Evolutionary conservation across 495 filamentous ascomycete genomes (phyloP).

Genomic region (Lindgomyces ingoldianus): DNA sequence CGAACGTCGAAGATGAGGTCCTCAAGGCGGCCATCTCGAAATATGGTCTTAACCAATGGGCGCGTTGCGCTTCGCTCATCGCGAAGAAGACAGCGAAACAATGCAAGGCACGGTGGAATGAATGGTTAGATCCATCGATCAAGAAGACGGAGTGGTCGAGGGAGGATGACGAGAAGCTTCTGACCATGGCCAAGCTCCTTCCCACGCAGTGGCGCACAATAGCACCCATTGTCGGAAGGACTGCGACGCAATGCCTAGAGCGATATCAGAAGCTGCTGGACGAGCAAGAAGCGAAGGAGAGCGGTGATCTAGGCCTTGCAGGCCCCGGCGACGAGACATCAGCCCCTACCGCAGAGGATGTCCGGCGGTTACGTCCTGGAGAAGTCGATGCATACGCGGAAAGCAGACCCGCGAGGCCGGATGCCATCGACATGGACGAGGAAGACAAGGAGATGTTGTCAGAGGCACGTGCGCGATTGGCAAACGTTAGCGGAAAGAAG

Average conservation of each 20-base stretch:
- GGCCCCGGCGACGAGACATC: slow-evolving; percentile 86
- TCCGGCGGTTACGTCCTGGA: slow-evolving; percentile 79
- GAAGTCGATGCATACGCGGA: slow-evolving; percentile 96
- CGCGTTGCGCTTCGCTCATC: slow-evolving; percentile 93
- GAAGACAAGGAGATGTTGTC: slow-evolving; percentile 99
- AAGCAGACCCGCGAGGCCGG: slow-evolving; percentile 92
- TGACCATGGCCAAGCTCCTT: slow-evolving; percentile 97
- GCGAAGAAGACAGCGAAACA: slow-evolving; percentile 98
- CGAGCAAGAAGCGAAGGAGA: slow-evolving; percentile 90
- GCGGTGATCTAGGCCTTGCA: slow-evolving; percentile 76
- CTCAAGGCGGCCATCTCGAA: slow-evolving; percentile 72
- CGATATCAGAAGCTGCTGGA: slow-evolving; percentile 95
- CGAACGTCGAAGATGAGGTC: slow-evolving; percentile 87
- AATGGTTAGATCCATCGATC: slow-evolving; percentile 97
- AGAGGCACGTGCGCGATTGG: slow-evolving; percentile 91
- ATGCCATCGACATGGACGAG: slow-evolving; percentile 97
- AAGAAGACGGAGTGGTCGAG: slow-evolving; percentile 98
- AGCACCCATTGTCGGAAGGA: slow-evolving; percentile 92
- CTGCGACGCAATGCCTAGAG: slow-evolving; percentile 94
- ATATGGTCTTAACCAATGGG: slow-evolving; percentile 85
- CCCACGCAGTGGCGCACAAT: slow-evolving; percentile 95
- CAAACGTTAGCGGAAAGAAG: slow-evolving; percentile 98
- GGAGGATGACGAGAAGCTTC: slow-evolving; percentile 96
- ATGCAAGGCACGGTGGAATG: slow-evolving; percentile 96
- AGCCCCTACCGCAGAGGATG: slow-evolving; percentile 91